Evolutionary conservation across 768 basidiomycete species (phyloP).

Genomic region (Tylopilus vinaceipallidus): DNA sequence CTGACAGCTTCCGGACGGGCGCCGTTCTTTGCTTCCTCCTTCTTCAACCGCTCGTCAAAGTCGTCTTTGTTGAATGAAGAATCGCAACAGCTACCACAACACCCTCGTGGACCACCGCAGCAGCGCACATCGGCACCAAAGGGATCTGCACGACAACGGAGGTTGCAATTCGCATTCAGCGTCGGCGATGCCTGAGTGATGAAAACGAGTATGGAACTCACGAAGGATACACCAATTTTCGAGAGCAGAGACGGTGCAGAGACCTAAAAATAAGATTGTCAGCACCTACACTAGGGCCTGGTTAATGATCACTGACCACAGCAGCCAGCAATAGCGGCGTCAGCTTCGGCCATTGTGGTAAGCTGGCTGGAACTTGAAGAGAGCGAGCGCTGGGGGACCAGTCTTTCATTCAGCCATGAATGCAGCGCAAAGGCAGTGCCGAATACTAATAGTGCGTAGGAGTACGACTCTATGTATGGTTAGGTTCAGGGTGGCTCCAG

Average conservation of each 20-base stretch:
- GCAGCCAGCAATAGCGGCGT: conserved; percentile 7
- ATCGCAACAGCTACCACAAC: conserved; percentile 27
- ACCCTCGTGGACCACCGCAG: conserved; percentile 28
- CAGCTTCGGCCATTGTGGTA: conserved; percentile 20
- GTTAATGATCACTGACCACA: conserved; percentile 23
- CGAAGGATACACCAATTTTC: conserved; percentile 25
- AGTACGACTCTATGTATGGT: neutral
- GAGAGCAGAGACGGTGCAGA: conserved; percentile 13
- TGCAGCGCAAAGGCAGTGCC: neutral
- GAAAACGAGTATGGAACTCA: conserved; percentile 12
- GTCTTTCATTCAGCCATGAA: neutral
- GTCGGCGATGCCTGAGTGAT: neutral
- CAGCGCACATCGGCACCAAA: conserved; percentile 22
- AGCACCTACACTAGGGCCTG: too few species aligned
- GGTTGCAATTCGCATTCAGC: neutral
- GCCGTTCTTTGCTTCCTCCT: conserved; percentile 19
- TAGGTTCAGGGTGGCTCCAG: too few species aligned
- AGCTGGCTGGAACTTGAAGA: neutral
- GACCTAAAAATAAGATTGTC: too few species aligned
- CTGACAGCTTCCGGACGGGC: conserved; percentile 9
- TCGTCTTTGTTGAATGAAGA: conserved; percentile 30
- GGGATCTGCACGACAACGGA: conserved; percentile 13
- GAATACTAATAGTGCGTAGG: neutral
- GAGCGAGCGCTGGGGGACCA: neutral
- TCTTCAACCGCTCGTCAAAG: conserved; percentile 30